A percentile compares a stretch with the other conserved stretches of the same genome.
Conservation (phyloP, 2,329 filamentous ascomycete genomes). For the Ophiostoma tasmaniense region DNA sequence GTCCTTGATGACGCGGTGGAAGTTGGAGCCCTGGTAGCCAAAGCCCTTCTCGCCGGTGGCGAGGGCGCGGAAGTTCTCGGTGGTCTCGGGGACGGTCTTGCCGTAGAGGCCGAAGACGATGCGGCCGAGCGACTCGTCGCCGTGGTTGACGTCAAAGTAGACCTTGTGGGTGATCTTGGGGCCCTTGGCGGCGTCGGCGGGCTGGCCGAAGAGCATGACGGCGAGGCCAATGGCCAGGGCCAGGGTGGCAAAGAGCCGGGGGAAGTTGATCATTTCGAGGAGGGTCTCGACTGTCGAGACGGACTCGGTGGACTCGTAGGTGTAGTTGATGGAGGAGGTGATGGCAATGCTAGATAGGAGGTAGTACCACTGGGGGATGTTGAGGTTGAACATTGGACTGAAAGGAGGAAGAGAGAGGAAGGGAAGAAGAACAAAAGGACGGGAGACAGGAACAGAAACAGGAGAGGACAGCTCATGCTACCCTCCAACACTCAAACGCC, state of each 20-base stretch:
- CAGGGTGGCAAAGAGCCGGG: conserved; percentile 61
- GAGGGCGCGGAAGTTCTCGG: conserved; percentile 68
- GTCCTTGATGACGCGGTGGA: conserved; percentile 84
- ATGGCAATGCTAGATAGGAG: conserved; percentile 3
- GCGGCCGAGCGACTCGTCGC: conserved; percentile 63
- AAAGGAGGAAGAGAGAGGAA: background rate
- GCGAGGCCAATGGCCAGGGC: conserved; percentile 68
- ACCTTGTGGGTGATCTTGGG: conserved; percentile 96
- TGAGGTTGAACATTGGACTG: background rate
- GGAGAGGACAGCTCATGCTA: background rate
- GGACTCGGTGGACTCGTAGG: background rate
- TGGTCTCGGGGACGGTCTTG: conserved; percentile 73
- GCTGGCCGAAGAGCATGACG: conserved; percentile 67
- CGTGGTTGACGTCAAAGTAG: conserved; percentile 76
- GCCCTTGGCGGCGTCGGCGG: conserved; percentile 67
- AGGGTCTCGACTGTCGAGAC: background rate
- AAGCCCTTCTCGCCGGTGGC: conserved; percentile 81
- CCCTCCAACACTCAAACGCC: background rate
- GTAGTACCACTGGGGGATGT: conserved; percentile 13
- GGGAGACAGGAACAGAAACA: background rate
- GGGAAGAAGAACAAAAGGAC: background rate
- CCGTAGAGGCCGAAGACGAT: conserved; percentile 79
- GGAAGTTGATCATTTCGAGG: conserved; percentile 59
- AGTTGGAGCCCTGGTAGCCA: conserved; percentile 70
- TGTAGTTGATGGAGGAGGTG: background rate